Percentiles rank a stretch among this genome's conserved stretches.
Evolutionary conservation across 2,329 filamentous ascomycete genomes (phyloP).

Genomic region (Drechslerella stenobrocha): DNA sequence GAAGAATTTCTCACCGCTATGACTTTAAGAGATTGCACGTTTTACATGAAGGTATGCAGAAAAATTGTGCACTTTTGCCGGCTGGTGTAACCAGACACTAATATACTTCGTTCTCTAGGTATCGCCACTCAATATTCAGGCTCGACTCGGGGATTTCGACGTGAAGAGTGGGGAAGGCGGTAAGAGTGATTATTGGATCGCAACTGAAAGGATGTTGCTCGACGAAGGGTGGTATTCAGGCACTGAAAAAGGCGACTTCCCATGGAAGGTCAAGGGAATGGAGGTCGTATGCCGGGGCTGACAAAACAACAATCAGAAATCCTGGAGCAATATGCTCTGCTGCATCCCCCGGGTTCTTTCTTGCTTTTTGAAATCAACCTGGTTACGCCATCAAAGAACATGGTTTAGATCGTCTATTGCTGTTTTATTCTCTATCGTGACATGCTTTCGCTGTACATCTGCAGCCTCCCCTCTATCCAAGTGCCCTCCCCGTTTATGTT

Average conservation of each 20-base stretch:
- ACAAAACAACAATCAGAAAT: not conserved
- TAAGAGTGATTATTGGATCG: constrained; percentile 71
- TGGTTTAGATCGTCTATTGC: no score
- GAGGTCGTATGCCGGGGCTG: constrained; percentile 33
- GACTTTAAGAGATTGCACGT: constrained; percentile 82
- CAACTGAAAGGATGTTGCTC: constrained; percentile 66
- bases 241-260: constrained; percentile 53
- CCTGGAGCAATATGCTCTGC: no score
- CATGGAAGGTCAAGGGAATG: constrained; percentile 35
- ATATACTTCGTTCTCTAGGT: constrained; percentile 49
- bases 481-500: constrained; percentile 8
- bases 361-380: no score
- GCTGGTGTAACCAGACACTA: not conserved
- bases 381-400: no score
- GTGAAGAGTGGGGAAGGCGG: constrained; percentile 68
- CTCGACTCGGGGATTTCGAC: constrained; percentile 75
- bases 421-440: no score
- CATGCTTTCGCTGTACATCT: no score
- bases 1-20: constrained; percentile 69
- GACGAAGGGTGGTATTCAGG: constrained; percentile 69
- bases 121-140: constrained; percentile 56
- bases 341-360: no score
- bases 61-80: constrained; percentile 3
- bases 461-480: no score
- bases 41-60: constrained; percentile 62